These are phyloP conservation scores for Kentomonas sorsogonicus DNA, from an alignment of 208 protist species.

Conservation along the genomic window DNA sequence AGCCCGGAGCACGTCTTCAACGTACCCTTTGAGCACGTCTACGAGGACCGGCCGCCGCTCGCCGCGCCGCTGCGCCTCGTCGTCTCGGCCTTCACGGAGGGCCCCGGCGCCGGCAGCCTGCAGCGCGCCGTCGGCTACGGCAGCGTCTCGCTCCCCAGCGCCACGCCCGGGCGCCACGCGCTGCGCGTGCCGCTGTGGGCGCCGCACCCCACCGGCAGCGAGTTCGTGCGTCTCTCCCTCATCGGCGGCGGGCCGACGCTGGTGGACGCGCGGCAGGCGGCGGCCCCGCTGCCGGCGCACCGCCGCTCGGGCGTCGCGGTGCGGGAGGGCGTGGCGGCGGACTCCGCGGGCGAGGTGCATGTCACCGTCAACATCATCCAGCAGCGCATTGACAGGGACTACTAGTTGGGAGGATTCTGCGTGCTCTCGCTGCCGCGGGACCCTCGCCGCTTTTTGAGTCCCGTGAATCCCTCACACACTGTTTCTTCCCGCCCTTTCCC, in stretches of 20 bases:
- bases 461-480: neutral
- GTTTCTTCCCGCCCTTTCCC: neutral
- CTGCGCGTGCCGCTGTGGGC: slow-evolving; percentile 44
- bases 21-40: slow-evolving; percentile 51
- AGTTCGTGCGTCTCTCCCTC: slow-evolving; percentile 49
- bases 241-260: slow-evolving; percentile 57
- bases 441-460: neutral
- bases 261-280: slow-evolving; percentile 37
- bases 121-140: slow-evolving; percentile 61
- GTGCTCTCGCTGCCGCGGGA: neutral
- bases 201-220: slow-evolving; percentile 42
- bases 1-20: slow-evolving; percentile 65
- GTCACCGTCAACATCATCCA: slow-evolving; percentile 49
- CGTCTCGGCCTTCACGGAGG: slow-evolving; percentile 52
- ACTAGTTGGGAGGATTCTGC: slow-evolving; percentile 6
- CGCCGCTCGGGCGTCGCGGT: slow-evolving; percentile 33
- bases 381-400: slow-evolving; percentile 24
- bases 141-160: slow-evolving; percentile 40
- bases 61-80: slow-evolving; percentile 41
- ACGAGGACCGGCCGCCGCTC: slow-evolving; percentile 18
- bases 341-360: slow-evolving; percentile 37
- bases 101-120: slow-evolving; percentile 25
- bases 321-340: slow-evolving; percentile 34
- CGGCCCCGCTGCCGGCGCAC: slow-evolving; percentile 14
- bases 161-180: slow-evolving; percentile 36